Evolutionary conservation across 2,329 filamentous ascomycete species (phyloP).

Genomic region (Cadophora gregata): DNA sequence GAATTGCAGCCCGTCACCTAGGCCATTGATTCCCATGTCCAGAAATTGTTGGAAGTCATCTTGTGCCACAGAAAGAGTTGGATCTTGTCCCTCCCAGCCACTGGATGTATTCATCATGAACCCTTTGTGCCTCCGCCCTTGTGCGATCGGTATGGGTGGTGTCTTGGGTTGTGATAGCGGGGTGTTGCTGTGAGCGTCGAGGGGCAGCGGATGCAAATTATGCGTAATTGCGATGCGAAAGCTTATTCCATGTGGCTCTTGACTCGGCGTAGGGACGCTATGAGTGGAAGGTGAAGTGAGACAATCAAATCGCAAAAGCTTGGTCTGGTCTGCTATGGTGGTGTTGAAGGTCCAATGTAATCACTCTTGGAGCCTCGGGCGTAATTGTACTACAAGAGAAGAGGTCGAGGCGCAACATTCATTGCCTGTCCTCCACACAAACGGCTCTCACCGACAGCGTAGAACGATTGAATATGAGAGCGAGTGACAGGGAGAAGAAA

Average conservation of each 20-base stretch:
- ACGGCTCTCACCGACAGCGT: not conserved
- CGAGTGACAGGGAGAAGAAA: constrained; percentile 3
- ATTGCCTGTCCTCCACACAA: not conserved
- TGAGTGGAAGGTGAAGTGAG: not conserved
- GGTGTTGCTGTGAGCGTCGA: constrained; percentile 23
- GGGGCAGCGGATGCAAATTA: not conserved
- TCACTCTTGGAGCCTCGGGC: constrained; percentile 11
- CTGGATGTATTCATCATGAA: constrained; percentile 43
- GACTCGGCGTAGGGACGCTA: constrained; percentile 3
- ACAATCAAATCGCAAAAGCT: not conserved
- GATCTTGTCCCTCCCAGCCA: constrained; percentile 62
- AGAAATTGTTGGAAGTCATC: constrained; percentile 71
- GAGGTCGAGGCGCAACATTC: not conserved
- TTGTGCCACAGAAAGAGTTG: constrained; percentile 58
- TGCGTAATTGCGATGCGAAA: constrained; percentile 20
- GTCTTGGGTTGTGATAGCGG: constrained; percentile 17
- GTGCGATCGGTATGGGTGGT: constrained; percentile 5
- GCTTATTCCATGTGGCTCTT: constrained; percentile 30
- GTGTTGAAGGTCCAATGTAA: constrained; percentile 3
- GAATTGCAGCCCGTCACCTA: constrained; percentile 62
- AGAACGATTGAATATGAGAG: not conserved
- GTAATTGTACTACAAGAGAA: not conserved
- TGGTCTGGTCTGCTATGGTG: not conserved
- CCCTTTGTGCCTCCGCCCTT: not conserved
- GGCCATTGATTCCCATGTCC: constrained; percentile 61